phyloP scores from a whole-genome alignment of 2,329 filamentous ascomycete species.

The Xylariaceae sp. region DNA sequence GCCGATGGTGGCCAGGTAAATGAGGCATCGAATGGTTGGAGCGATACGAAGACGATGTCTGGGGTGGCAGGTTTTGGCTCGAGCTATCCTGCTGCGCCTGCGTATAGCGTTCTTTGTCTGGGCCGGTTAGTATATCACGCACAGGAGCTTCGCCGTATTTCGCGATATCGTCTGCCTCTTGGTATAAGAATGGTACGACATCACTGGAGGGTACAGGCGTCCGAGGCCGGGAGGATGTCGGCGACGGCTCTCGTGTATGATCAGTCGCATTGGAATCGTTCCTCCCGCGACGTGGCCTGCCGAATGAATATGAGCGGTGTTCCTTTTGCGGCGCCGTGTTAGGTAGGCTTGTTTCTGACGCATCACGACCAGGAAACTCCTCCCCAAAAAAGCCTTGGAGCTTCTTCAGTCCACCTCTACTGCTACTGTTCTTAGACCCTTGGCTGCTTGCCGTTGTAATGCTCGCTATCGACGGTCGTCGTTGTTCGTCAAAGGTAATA shows the following conservation, averaged over 20 bases:
- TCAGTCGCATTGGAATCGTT: constrained; percentile 82
- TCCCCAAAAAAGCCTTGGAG: constrained; percentile 93
- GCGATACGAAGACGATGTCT: constrained; percentile 67
- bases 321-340: constrained; percentile 60
- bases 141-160: constrained; percentile 80
- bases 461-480: constrained; percentile 87
- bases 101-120: constrained; percentile 71
- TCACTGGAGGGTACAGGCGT: constrained; percentile 90
- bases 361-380: constrained; percentile 76
- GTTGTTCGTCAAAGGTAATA: constrained; percentile 68
- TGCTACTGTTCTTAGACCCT: constrained; percentile 76
- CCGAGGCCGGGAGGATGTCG: constrained; percentile 75
- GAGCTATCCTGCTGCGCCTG: constrained; percentile 54
- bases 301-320: constrained; percentile 68
- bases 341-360: constrained; percentile 72
- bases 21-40: constrained; percentile 67
- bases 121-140: constrained; percentile 69
- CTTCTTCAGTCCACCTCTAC: constrained; percentile 77
- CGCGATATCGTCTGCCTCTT: constrained; percentile 80
- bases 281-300: constrained; percentile 69
- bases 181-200: constrained; percentile 96
- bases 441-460: constrained; percentile 85
- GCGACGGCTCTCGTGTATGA: constrained; percentile 73
- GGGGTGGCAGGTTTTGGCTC: constrained; percentile 55
- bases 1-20: constrained; percentile 67